Evolutionary conservation across 345 rosid genomes (phyloP).

Genomic region (Capsella bursapastoris): DNA sequence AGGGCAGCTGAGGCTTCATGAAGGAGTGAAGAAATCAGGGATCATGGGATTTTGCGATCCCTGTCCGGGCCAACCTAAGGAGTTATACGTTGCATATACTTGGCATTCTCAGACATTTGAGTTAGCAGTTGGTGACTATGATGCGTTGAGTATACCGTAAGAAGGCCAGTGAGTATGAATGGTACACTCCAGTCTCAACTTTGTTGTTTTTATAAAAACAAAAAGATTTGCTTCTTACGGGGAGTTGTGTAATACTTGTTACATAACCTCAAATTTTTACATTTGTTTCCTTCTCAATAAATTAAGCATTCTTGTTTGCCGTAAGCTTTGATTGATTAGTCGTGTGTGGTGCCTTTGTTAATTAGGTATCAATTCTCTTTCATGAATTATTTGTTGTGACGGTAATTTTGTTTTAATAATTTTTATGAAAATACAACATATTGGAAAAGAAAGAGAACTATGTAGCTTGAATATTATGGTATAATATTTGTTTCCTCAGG

Average conservation of each 20-base stretch:
- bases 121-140: slow-evolving; percentile 72
- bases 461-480: neutral
- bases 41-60: slow-evolving; percentile 99
- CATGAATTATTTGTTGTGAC: neutral
- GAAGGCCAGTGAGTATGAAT: slow-evolving; percentile 53
- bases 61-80: slow-evolving; percentile 85
- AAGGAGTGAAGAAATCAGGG: slow-evolving; percentile 90
- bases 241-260: slow-evolving; percentile 30
- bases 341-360: neutral
- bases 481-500: neutral
- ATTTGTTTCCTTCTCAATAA: slow-evolving; percentile 39
- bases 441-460: neutral
- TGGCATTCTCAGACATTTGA: slow-evolving; percentile 53
- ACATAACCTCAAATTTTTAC: slow-evolving; percentile 24
- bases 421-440: too few relatives aligned
- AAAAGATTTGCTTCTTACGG: slow-evolving; percentile 20
- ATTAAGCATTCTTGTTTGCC: slow-evolving; percentile 32
- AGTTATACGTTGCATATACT: slow-evolving; percentile 71
- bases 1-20: slow-evolving; percentile 90
- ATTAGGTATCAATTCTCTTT: neutral
- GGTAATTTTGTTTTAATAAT: neutral
- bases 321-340: neutral
- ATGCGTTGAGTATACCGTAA: slow-evolving; percentile 73
- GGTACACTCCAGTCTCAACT: slow-evolving; percentile 26
- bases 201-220: slow-evolving; percentile 18